Evolutionary conservation across 495 filamentous ascomycete genomes (phyloP).

Genomic region (Cryomyces minteri): DNA sequence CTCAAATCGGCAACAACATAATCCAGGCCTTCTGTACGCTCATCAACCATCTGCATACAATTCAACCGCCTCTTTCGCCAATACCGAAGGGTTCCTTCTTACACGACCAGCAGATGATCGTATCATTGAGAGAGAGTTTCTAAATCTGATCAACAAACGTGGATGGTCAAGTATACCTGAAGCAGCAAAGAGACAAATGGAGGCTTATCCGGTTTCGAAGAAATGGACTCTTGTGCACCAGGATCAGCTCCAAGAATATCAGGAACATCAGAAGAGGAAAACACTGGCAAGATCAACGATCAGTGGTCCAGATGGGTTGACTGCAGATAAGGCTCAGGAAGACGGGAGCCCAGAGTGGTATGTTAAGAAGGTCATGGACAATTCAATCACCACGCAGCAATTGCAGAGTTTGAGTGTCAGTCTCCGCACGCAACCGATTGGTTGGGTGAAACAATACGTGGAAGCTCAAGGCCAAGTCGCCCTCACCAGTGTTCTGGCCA

Average conservation of each 20-base stretch:
- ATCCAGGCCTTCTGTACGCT: constrained; percentile 5
- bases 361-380: constrained; percentile 91
- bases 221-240: constrained; percentile 97
- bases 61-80: constrained; percentile 28
- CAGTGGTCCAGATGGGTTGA: constrained; percentile 30
- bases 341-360: constrained; percentile 98
- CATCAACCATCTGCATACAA: constrained; percentile 21
- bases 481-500: constrained; percentile 78
- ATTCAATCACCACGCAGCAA: constrained; percentile 79
- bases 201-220: constrained; percentile 78
- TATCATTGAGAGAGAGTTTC: constrained; percentile 79
- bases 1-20: background rate
- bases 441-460: constrained; percentile 91
- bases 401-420: constrained; percentile 84
- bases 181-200: constrained; percentile 84
- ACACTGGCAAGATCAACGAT: constrained; percentile 47
- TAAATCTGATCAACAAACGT: constrained; percentile 89
- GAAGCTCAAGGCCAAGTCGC: constrained; percentile 96
- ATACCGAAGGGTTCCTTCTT: constrained; percentile 42
- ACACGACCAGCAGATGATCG: constrained; percentile 62
- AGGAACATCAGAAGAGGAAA: constrained; percentile 81
- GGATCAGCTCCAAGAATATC: constrained; percentile 79
- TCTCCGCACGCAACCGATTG: constrained; percentile 87
- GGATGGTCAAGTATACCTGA: constrained; percentile 96
- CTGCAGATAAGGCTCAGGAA: constrained; percentile 47